These are phyloP conservation scores for Dendrobium huoshanense DNA, from an alignment of 106 monocot genomes.

Conservation along the genomic window DNA sequence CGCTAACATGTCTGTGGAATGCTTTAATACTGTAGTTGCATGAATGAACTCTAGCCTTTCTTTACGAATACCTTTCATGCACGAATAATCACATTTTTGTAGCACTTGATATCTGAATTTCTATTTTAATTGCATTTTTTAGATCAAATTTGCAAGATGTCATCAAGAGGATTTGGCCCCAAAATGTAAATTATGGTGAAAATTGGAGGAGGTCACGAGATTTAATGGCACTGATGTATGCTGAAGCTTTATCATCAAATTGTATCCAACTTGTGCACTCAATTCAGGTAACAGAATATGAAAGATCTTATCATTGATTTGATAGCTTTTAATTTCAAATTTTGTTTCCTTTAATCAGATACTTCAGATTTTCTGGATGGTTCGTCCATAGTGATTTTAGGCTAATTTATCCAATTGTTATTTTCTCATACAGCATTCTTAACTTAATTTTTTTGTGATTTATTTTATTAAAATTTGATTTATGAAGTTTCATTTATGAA, in stretches of 20 bases:
- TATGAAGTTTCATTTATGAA: neutral
- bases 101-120: conserved; percentile 3
- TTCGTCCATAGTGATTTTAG: neutral
- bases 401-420: neutral
- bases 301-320: neutral
- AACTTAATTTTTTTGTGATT: neutral
- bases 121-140: conserved; percentile 18
- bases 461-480: neutral
- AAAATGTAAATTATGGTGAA: conserved; percentile 32
- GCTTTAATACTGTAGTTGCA: neutral
- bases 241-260: conserved; percentile 51
- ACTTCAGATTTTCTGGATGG: neutral
- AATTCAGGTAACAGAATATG: conserved; percentile 63
- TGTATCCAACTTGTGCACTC: conserved; percentile 40
- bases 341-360: neutral
- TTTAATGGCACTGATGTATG: conserved; percentile 48
- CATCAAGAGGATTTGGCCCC: conserved; percentile 34
- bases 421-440: neutral
- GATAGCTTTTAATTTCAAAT: neutral
- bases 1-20: neutral
- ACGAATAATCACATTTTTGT: neutral
- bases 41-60: neutral
- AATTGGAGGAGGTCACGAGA: conserved; percentile 29
- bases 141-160: conserved; percentile 56
- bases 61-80: neutral